Percentiles rank a stretch among this genome's conserved stretches.
phyloP scores from a whole-genome alignment of 1,139 yeast species.

The Sugiyamaella novakii region DNA sequence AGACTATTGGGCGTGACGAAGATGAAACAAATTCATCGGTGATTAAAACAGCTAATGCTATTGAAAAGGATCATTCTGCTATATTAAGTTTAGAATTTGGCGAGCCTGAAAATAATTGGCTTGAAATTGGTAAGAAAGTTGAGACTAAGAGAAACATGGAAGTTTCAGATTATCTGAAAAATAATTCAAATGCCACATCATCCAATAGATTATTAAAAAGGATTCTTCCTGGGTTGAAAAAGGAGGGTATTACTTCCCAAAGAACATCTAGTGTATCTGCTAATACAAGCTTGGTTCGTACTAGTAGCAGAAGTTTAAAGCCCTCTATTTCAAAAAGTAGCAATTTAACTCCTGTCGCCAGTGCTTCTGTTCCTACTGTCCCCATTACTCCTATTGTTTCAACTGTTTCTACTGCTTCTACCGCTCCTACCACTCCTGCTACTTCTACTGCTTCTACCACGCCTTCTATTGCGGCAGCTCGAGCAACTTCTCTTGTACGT shows the following conservation, averaged over 20 bases:
- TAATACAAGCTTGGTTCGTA: no score
- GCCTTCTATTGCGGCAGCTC: neutral
- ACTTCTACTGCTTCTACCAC: neutral
- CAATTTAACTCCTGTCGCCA: neutral
- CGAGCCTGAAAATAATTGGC: constrained; percentile 19
- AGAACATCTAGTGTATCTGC: neutral
- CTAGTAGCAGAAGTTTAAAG: no score
- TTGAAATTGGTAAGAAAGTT: constrained; percentile 16
- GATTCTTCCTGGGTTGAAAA: constrained; percentile 7
- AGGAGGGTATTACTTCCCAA: constrained; percentile 4
- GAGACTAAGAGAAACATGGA: constrained; percentile 3
- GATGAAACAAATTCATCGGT: neutral
- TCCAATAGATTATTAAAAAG: constrained; percentile 3
- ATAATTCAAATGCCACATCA: neutral
- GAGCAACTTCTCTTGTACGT: neutral
- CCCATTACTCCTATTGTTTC: neutral
- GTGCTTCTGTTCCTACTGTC: neutral
- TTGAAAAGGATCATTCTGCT: neutral
- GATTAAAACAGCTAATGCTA: neutral
- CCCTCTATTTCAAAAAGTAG: neutral
- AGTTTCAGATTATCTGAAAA: neutral
- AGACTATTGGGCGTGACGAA: neutral
- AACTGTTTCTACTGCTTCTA: neutral
- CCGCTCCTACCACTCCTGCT: neutral
- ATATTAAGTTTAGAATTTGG: constrained; percentile 11